These are phyloP conservation scores for Dendrobium officinale DNA, from an alignment of 106 monocot species.

Conservation along the genomic window DNA sequence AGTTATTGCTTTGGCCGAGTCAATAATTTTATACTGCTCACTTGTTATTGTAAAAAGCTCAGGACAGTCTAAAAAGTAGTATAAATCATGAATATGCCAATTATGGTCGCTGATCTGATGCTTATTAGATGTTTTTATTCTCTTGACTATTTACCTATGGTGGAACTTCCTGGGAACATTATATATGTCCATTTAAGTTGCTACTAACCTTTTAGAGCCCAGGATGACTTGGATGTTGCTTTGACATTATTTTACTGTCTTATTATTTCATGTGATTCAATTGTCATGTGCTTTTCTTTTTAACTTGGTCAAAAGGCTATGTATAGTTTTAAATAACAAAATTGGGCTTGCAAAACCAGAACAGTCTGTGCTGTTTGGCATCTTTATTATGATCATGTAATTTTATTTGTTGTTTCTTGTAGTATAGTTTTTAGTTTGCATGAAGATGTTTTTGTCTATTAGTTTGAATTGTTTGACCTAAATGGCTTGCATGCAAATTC, in stretches of 20 bases:
- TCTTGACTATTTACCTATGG: background rate
- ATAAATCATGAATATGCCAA: background rate
- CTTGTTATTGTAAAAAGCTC: background rate
- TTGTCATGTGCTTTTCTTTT: background rate
- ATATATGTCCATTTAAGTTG: background rate
- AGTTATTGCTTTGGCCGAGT: background rate
- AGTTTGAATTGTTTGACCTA: background rate
- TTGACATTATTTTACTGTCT: background rate
- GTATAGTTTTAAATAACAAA: background rate
- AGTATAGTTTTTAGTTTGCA: background rate
- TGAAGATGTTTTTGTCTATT: background rate
- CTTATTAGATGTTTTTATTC: background rate
- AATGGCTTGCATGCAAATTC: constrained; percentile 6
- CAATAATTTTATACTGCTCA: background rate
- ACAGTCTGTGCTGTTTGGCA: background rate
- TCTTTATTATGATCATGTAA: background rate
- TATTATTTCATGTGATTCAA: background rate
- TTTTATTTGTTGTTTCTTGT: background rate
- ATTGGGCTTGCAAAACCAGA: background rate
- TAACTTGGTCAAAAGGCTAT: background rate
- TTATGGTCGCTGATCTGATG: background rate
- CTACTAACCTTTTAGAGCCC: background rate
- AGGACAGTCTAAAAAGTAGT: background rate
- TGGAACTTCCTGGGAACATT: background rate
- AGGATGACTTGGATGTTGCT: background rate